These are phyloP conservation scores for Moesziomyces globuligerus DNA, from an alignment of 1,284 basidiomycete species.

Conservation along the genomic window DNA sequence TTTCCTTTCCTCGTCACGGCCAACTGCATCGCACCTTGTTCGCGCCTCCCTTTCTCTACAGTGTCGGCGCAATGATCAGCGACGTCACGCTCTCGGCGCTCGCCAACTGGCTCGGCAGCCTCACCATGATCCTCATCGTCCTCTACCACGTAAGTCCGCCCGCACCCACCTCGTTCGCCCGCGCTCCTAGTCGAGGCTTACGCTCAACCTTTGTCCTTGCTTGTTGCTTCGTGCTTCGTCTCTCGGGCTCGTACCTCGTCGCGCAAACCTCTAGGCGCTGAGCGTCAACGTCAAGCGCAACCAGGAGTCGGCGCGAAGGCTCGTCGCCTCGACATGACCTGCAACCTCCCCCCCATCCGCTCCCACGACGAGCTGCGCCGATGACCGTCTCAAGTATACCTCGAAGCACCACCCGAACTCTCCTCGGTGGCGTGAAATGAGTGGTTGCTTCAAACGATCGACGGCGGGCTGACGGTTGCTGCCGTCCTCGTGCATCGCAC, in stretches of 20 bases:
- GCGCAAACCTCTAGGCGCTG: slow-evolving; percentile 17
- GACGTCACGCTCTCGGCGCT: slow-evolving; percentile 61
- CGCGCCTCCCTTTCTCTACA: not conserved
- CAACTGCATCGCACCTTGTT: not conserved
- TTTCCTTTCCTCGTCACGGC: not conserved
- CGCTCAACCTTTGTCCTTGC: not conserved
- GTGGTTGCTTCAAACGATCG: no score
- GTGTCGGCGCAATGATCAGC: slow-evolving; percentile 48
- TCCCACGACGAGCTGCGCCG: not conserved
- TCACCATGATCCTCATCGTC: slow-evolving; percentile 62
- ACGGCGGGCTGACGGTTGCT: no score
- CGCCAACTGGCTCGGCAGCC: slow-evolving; percentile 62
- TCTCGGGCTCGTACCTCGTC: not conserved
- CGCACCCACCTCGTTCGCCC: no score
- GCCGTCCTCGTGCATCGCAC: no score
- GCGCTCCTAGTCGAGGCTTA: no score
- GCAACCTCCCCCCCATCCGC: no score
- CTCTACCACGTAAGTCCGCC: slow-evolving; percentile 61
- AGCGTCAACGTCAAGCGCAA: slow-evolving; percentile 51
- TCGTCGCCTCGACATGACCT: slow-evolving; percentile 16
- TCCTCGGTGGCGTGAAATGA: no score
- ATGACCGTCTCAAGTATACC: no score
- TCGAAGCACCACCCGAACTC: no score
- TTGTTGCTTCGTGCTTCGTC: not conserved
- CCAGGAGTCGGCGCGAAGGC: slow-evolving; percentile 25